Base-by-base conservation (phyloP, 148 eudicot genomes). In the Cornus florida region DNA sequence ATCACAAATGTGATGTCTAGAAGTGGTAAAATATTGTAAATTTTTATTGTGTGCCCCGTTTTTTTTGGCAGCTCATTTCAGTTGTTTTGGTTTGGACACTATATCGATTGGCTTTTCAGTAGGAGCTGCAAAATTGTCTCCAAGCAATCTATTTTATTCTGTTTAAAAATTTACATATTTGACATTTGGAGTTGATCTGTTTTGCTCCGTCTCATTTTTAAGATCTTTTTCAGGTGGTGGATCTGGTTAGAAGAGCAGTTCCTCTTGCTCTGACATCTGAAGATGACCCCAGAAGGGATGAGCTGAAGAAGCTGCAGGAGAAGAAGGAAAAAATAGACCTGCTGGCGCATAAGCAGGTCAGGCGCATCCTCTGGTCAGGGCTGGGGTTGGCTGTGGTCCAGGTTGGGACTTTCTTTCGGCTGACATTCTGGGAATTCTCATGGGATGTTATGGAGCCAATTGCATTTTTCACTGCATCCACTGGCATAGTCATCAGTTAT, bases 391-490 rank as follows among this genome's bases (percentile, higher is more conserved):
- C 89, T 66, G n/a, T 93, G 46, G 24, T 80, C 10, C 97, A 93
- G 69, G 91, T 91, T 31, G 91, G 93, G 23, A 91, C 92, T 72
- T 95, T 95, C 87, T 95, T 95, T 73, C 97, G 97, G 13, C 88
- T 93, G 4, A 93, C 99, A 33, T 95, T 93, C 87, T 95, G 97
- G 99, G 99, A 93, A 75, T 92, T 92, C 83, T 95, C 99, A 6
- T 95, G 99, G 99, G 99, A 95, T 72, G 92, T 95, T 16, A 95
- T 93, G 98, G 98, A 95, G 87, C 98, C 98, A 0, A 86, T 95
- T 69, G 94, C 97, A 12, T 91, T 95, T 79, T 95, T 95, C 80
- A 78, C 92, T 23, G 90, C 98, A 14, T 75, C 96, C 38, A 56
- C 94, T 0, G 97, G 97, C 56, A 75, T 93, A 69, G 87, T 91